Conservation (phyloP, 2,329 filamentous ascomycete genomes). For the Aureobasidium sp. region DNA sequence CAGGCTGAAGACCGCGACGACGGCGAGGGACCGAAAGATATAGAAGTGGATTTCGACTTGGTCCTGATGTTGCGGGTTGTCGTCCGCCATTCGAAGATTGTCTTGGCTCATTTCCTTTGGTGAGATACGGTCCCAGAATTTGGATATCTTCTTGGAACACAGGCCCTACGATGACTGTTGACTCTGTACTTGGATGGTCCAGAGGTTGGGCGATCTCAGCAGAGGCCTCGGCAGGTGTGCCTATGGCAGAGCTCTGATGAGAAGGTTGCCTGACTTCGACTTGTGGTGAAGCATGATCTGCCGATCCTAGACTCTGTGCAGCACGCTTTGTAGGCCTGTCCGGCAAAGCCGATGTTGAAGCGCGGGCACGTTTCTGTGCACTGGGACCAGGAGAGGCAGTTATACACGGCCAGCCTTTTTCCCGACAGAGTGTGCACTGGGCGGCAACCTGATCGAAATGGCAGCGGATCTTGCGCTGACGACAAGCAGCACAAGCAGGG, state of each 20-base stretch:
- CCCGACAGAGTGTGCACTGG: conserved; percentile 10
- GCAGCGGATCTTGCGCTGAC: conserved; percentile 37
- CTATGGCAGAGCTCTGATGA: background rate
- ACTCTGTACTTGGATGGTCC: conserved; percentile 7
- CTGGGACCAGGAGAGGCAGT: background rate
- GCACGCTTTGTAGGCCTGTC: background rate
- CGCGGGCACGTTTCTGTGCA: background rate
- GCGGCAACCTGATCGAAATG: conserved; percentile 28
- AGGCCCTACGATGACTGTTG: conserved; percentile 4
- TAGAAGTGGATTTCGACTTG: conserved; percentile 1
- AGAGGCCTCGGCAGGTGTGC: background rate
- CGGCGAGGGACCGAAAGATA: conserved; percentile 14
- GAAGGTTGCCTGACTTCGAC: background rate
- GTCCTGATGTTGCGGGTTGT: background rate
- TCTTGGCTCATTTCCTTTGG: background rate
- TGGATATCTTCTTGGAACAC: conserved; percentile 3
- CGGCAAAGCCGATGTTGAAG: background rate
- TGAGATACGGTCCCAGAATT: conserved; percentile 1
- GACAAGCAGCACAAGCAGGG: conserved; percentile 36
- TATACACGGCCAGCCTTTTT: conserved; percentile 12
- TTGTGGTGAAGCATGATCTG: background rate
- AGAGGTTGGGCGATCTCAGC: conserved; percentile 2
- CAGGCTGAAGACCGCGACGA: background rate
- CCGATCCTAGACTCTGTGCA: background rate
- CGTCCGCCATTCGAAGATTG: background rate